Conservation (phyloP, 495 filamentous ascomycete genomes). For the Sordaria brevicollis region DNA sequence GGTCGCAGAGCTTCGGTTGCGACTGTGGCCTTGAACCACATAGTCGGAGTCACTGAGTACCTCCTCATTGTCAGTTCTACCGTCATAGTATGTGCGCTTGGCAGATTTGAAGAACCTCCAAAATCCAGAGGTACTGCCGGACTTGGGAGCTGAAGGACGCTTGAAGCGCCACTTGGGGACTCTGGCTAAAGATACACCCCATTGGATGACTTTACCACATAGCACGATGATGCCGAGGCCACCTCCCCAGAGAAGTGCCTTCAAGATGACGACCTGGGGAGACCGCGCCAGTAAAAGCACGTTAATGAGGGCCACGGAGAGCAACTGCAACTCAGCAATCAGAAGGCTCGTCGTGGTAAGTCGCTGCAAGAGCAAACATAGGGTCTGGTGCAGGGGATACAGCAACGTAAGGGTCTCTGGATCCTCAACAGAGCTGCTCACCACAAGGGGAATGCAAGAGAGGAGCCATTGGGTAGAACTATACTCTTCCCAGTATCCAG, state of each 20-base stretch:
- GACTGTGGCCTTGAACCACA: neutral
- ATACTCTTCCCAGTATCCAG: constrained; percentile 39
- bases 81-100: neutral
- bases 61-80: neutral
- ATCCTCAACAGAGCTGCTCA: constrained; percentile 21
- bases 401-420: constrained; percentile 56
- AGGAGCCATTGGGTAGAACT: constrained; percentile 65
- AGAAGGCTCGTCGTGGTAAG: constrained; percentile 82
- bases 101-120: neutral
- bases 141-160: constrained; percentile 27
- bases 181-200: constrained; percentile 75
- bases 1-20: neutral
- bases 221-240: constrained; percentile 64
- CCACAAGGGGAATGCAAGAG: constrained; percentile 43
- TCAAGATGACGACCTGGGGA: constrained; percentile 75
- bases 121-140: neutral
- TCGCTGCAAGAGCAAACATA: constrained; percentile 62
- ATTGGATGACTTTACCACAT: constrained; percentile 68
- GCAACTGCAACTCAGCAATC: constrained; percentile 74
- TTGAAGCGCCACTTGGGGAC: constrained; percentile 88
- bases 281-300: constrained; percentile 66
- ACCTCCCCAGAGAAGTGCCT: constrained; percentile 78
- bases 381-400: constrained; percentile 77
- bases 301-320: constrained; percentile 75
- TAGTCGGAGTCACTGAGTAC: neutral